Base-by-base conservation (phyloP, 371 early-diverging fungal species). In the Mortierella sp. region DNA sequence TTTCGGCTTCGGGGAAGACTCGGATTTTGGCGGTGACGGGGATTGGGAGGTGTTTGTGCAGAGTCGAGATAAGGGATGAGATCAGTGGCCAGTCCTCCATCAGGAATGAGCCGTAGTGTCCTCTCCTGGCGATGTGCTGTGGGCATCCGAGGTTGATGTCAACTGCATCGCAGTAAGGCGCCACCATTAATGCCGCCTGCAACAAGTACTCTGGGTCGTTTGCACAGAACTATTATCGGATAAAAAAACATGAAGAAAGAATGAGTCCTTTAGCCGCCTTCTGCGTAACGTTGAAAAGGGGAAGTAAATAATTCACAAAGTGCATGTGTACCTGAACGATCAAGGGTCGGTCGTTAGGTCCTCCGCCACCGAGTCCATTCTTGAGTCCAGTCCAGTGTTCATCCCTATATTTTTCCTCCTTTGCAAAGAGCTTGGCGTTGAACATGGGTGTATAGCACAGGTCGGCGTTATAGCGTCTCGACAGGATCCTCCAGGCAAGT, bases 371-470 rank as follows among this genome's bases (percentile, higher is more conserved):
- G 10, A 86, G 86, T 1, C 82, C 79, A 8, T 81, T 34, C 51
- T 86, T 76, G 37, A 86, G 69, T 24, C 79, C 82, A 40, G 79
- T 53, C 91, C 95, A 99, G 61, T 94, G 92, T 57, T 97, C 97
- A 11, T 92, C 83, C 57, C 93, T 89, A 77, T 96, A 97, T 55
- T 89, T 90, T 64, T 85, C 82, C 55, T 91, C 93, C 73, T 84
- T 88, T 24, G 89, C 90, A 86, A 98, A 99, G 71, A 96, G 83
- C 73, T 91, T 92, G 19, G 98, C 98, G 83, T 99, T 97, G 87
- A 99, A 95, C 99, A 99, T 99, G 76, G 99, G 99, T 19, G 99
- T 99, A 84, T 97, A 99, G 89, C 98, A 98, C 1, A 99, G 90
- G 51, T 99, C 91, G 2, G 99, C 98, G 43, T 95, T 96, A 88